These are phyloP conservation scores for Solanum commersonii DNA, from an alignment of 257 asterid genomes.

Conservation along the genomic window DNA sequence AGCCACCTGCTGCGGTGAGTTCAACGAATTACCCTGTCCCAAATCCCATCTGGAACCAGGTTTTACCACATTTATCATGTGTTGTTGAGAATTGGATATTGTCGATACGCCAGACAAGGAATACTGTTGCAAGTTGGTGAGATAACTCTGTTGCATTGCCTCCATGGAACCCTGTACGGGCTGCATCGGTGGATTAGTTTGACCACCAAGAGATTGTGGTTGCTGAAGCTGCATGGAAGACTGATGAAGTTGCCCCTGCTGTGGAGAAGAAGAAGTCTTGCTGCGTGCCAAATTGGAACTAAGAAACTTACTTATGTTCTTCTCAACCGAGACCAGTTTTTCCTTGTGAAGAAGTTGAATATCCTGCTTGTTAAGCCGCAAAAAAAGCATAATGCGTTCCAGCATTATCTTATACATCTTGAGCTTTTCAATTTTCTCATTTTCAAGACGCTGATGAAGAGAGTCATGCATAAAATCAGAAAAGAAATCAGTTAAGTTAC, in stretches of 20 bases:
- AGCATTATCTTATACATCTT: slow-evolving; percentile 54
- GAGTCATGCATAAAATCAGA: slow-evolving; percentile 50
- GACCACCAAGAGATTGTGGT: neutral
- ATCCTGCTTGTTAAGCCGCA: slow-evolving; percentile 50
- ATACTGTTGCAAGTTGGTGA: slow-evolving; percentile 54
- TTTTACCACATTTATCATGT: slow-evolving; percentile 43
- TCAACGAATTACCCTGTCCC: slow-evolving; percentile 57
- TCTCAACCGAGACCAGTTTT: slow-evolving; percentile 47
- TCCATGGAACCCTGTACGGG: slow-evolving; percentile 40
- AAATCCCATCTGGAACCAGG: slow-evolving; percentile 49
- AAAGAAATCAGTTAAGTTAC: neutral
- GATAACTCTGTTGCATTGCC: slow-evolving; percentile 41
- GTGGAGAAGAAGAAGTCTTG: slow-evolving; percentile 40
- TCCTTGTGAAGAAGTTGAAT: slow-evolving; percentile 54
- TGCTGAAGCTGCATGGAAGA: neutral
- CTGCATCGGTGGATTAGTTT: slow-evolving; percentile 55
- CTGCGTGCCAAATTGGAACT: slow-evolving; percentile 57
- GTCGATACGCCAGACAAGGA: slow-evolving; percentile 39
- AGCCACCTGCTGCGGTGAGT: slow-evolving; percentile 68
- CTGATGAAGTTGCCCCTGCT: slow-evolving; percentile 21
- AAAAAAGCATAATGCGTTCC: slow-evolving; percentile 54
- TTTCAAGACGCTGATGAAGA: slow-evolving; percentile 58
- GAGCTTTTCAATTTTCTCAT: slow-evolving; percentile 66
- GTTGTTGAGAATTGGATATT: slow-evolving; percentile 60
- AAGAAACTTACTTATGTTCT: slow-evolving; percentile 56